Conservation (phyloP, 192 early-diverging fungal species). For the Coemansia sp. region DNA sequence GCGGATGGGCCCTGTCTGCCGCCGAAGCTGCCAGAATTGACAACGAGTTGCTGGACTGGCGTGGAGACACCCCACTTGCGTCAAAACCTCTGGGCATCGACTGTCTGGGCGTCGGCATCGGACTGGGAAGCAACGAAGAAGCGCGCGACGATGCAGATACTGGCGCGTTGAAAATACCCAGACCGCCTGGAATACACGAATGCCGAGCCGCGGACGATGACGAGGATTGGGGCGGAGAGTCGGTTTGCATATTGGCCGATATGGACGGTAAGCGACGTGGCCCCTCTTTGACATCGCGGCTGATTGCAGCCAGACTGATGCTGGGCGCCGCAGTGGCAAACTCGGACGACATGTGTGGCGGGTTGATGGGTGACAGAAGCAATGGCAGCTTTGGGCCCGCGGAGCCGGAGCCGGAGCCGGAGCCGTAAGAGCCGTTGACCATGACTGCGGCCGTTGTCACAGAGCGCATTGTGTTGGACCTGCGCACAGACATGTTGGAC, state of each 20-base stretch:
- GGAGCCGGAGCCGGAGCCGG: background rate
- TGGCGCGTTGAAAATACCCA: constrained; percentile 36
- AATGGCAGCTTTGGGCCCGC: constrained; percentile 28
- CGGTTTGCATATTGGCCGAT: constrained; percentile 30
- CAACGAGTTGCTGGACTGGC: constrained; percentile 21
- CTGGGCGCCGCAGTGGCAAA: background rate
- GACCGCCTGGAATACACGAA: constrained; percentile 31
- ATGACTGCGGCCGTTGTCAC: constrained; percentile 43
- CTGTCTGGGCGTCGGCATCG: constrained; percentile 43
- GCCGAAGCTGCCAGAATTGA: constrained; percentile 35
- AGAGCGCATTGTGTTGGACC: constrained; percentile 36
- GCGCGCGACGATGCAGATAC: background rate
- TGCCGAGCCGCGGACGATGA: background rate
- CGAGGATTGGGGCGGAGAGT: constrained; percentile 11
- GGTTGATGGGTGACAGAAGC: constrained; percentile 46
- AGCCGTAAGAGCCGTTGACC: constrained; percentile 11
- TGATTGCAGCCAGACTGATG: constrained; percentile 44
- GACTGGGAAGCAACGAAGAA: constrained; percentile 38
- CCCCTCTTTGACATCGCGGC: constrained; percentile 42
- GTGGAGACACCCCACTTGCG: background rate
- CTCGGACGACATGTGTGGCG: background rate
- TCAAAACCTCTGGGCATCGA: constrained; percentile 38
- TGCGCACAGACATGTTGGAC: constrained; percentile 15
- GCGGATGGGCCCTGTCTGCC: constrained; percentile 13
- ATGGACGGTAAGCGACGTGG: constrained; percentile 55